Base-by-base conservation (phyloP, 257 asterid genomes). In the Solanum chmielewskii region DNA sequence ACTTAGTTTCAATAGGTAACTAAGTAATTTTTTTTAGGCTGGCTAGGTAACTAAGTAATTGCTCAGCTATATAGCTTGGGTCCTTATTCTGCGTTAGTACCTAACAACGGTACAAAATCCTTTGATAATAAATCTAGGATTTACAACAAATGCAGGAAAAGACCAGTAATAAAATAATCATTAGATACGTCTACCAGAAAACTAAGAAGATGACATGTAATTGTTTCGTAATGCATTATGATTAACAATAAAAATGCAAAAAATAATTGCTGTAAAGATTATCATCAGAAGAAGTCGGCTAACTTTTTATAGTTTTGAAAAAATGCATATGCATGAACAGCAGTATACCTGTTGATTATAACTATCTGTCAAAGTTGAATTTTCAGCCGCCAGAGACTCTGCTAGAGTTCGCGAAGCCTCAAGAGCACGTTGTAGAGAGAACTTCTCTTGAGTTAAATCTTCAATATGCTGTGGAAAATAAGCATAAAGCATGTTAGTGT, bases 381-480 rank as follows among this genome's bases (percentile, higher is more conserved):
- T 97, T 94, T 96, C 99, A 86, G 99, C 90, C 90, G 99, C 99
- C 90, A 97, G 89, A 80, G 99, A 94, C 92, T 95, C 99, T 13
- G 98, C 90, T 83, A 97, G 88, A 88, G 97, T 89, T 84, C 94
- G 95, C 52, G 99, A 94, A 88, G 99, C 96, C 88, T 96, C 99
- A 86, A 96, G 97, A 88, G 98, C 96, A 59, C 98, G 98, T 94
- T 96, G 99, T 92, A 97, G 88, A 39, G 99, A 93, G 89, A 97
- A 97, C 89, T 96, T 97, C 84, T 97, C 99, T 91, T 93, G 98
- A 7, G 99, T 97, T 89, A 97, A 92, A 91, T 97, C 99, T 91
- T 96, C 99, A 87, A 97, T 97, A 90, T 97, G 98, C 99, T 97
- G 96, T 91, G 86, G 42, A 39, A 37, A 47, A 70, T 64, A 77